phyloP scores from a whole-genome alignment of 306 rosid genomes.

The Oxytropis ochrocephala region DNA sequence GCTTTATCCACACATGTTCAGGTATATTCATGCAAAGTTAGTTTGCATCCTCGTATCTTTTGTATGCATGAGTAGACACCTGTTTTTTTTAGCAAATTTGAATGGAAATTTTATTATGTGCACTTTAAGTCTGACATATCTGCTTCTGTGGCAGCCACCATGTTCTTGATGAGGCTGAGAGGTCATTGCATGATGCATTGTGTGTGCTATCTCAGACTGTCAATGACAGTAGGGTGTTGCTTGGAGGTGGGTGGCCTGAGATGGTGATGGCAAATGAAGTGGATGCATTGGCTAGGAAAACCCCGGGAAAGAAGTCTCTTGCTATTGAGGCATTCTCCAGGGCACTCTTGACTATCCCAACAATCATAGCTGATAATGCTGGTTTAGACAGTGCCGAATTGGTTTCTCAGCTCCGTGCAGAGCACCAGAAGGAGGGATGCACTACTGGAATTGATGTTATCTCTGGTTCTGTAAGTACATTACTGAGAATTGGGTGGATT shows the following conservation, averaged over 20 bases:
- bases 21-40: background rate
- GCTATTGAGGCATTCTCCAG: constrained; percentile 94
- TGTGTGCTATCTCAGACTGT: constrained; percentile 97
- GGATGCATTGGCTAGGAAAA: constrained; percentile 83
- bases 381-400: constrained; percentile 99
- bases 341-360: constrained; percentile 85
- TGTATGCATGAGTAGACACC: background rate
- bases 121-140: background rate
- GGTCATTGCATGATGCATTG: constrained; percentile 96
- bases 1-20: background rate
- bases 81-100: background rate
- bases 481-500: background rate
- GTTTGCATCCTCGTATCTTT: background rate
- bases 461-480: constrained; percentile 77
- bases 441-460: constrained; percentile 90
- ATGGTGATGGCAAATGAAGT: constrained; percentile 95
- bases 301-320: constrained; percentile 95
- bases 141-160: constrained; percentile 66
- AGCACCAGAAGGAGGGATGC: constrained; percentile 82
- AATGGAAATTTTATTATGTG: background rate
- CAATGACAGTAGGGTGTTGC: constrained; percentile 89
- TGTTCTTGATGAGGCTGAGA: constrained; percentile 93
- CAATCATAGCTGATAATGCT: constrained; percentile 94
- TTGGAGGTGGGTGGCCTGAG: constrained; percentile 99
- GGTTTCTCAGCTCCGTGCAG: constrained; percentile 92